Percentiles rank a stretch among this genome's conserved stretches.
These are phyloP conservation scores for Lagenidium giganteum DNA, from an alignment of 352 stramenopile species.

Conservation along the genomic window DNA sequence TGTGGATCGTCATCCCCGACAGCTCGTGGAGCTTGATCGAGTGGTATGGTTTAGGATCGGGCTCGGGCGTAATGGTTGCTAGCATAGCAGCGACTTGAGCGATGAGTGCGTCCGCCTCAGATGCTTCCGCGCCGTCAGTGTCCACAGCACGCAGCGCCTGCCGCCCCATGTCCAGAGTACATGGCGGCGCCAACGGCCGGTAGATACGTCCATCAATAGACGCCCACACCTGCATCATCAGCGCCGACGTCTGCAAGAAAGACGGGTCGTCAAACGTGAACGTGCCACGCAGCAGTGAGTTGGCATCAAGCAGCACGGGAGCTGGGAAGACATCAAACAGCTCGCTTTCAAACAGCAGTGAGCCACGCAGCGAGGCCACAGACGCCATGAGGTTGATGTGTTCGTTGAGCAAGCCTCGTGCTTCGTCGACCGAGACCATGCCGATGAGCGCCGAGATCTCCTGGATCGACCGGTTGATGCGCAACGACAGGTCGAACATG, in stretches of 20 bases:
- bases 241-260: slow-evolving; percentile 59
- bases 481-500: slow-evolving; percentile 85
- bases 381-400: slow-evolving; percentile 83
- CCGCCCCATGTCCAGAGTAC: slow-evolving; percentile 31
- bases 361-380: slow-evolving; percentile 64
- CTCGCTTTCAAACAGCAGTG: slow-evolving; percentile 83
- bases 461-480: slow-evolving; percentile 85
- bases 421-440: slow-evolving; percentile 77
- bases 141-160: not conserved
- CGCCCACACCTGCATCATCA: slow-evolving; percentile 87
- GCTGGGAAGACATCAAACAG: slow-evolving; percentile 81
- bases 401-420: slow-evolving; percentile 69
- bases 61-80: too few species aligned
- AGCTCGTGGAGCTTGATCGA: slow-evolving; percentile 73
- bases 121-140: not conserved
- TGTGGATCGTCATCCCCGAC: slow-evolving; percentile 79
- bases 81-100: too few species aligned
- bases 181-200: slow-evolving; percentile 59
- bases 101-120: not conserved
- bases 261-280: slow-evolving; percentile 40
- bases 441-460: slow-evolving; percentile 82
- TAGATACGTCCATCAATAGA: slow-evolving; percentile 82
- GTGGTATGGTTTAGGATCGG: too few species aligned
- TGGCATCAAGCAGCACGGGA: slow-evolving; percentile 73
- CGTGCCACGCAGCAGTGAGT: slow-evolving; percentile 63